Percentiles rank a stretch among this genome's conserved stretches.
phyloP scores from a whole-genome alignment of 2,329 filamentous ascomycete species.

The Fusarium metavorans region DNA sequence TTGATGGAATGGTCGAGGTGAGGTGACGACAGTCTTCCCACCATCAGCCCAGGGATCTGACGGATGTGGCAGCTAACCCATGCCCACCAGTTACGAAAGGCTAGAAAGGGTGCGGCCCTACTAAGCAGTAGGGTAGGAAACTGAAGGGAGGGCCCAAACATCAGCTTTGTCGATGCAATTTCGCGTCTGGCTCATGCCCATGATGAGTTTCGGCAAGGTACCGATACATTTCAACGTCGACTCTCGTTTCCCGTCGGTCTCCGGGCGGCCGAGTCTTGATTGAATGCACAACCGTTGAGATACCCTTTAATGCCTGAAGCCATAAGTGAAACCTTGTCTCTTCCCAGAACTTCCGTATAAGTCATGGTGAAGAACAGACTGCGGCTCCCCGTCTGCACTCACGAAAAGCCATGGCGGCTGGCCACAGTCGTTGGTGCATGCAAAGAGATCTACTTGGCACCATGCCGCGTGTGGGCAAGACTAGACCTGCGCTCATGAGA shows the following conservation, averaged over 20 bases:
- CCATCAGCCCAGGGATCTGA: conserved; percentile 17
- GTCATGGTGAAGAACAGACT: conserved; percentile 16
- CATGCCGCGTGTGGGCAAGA: conserved; percentile 39
- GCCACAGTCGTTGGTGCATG: conserved; percentile 38
- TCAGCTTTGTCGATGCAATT: conserved; percentile 38
- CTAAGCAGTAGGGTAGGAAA: conserved; percentile 3
- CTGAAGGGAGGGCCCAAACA: conserved; percentile 12
- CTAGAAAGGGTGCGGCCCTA: conserved; percentile 16
- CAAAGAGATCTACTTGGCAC: conserved; percentile 33
- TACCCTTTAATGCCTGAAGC: conserved; percentile 16
- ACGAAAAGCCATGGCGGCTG: conserved; percentile 21
- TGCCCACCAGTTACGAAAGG: conserved; percentile 29
- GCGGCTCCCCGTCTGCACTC: conserved; percentile 36
- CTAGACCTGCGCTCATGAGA: conserved; percentile 12
- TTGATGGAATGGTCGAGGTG: conserved; percentile 16
- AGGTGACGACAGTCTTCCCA: conserved; percentile 41
- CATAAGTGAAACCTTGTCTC: conserved; percentile 19
- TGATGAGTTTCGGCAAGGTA: conserved; percentile 38
- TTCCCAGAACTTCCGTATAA: conserved; percentile 15
- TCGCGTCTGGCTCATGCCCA: conserved; percentile 36
- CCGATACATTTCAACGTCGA: conserved; percentile 34
- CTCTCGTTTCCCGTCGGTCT: conserved; percentile 40
- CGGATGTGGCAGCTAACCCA: conserved; percentile 20
- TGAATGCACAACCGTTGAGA: conserved; percentile 28
- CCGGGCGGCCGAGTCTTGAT: conserved; percentile 32